Percentiles rank a stretch among this genome's conserved stretches.
These are phyloP conservation scores for Coemansia sp. DNA, from an alignment of 192 early-diverging fungal species.

Conservation along the genomic window DNA sequence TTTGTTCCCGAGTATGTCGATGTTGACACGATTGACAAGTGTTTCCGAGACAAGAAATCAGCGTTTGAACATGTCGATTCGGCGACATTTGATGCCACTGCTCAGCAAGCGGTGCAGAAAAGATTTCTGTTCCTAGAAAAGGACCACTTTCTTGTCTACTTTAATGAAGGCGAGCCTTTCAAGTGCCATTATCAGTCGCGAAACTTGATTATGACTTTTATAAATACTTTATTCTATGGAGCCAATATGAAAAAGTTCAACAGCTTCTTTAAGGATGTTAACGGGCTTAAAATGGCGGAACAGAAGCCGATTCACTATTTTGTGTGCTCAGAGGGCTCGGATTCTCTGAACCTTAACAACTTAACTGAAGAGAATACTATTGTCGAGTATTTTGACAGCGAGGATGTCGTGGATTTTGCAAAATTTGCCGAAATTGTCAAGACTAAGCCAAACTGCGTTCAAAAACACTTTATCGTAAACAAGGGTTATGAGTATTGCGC, in stretches of 20 bases:
- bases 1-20: constrained; percentile 12
- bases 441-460: not conserved
- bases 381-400: constrained; percentile 7
- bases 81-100: not conserved
- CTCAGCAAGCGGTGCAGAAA: not conserved
- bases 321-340: not conserved
- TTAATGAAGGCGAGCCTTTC: constrained; percentile 1
- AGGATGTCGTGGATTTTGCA: constrained; percentile 2
- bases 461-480: constrained; percentile 1
- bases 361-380: not conserved
- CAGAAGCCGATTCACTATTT: constrained; percentile 6
- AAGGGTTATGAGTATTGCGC: not conserved
- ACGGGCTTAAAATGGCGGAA: not conserved
- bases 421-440: constrained; percentile 8
- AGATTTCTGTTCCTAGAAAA: constrained; percentile 10
- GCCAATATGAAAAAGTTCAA: no score
- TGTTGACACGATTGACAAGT: not conserved
- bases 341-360: not conserved
- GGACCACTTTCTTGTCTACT: not conserved
- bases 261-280: not conserved
- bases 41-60: not conserved
- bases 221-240: no score
- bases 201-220: not conserved
- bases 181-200: constrained; percentile 11
- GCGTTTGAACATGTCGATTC: not conserved